A percentile compares a stretch with the other conserved stretches of the same genome.
phyloP scores from a whole-genome alignment of 768 basidiomycete genomes.

The Boletus rubroflammeus region DNA sequence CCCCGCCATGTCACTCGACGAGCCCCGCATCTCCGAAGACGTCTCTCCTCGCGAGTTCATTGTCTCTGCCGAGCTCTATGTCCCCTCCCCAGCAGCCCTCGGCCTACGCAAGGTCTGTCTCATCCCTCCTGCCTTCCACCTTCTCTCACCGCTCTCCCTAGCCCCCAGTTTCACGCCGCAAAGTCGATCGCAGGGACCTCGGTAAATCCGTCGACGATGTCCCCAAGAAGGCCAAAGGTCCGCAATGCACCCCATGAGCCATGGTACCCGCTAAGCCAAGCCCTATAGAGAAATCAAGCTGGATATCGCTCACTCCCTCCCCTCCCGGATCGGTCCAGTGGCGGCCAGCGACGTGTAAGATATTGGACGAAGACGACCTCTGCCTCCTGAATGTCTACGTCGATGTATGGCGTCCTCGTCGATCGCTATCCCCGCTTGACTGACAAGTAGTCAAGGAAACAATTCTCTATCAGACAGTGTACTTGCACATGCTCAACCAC shows the following conservation, averaged over 20 bases:
- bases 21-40: slow-evolving; percentile 7
- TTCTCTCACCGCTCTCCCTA: slow-evolving; percentile 23
- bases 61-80: slow-evolving; percentile 58
- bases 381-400: slow-evolving; percentile 72
- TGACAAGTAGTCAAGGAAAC: slow-evolving; percentile 49
- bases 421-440: neutral
- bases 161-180: slow-evolving; percentile 50
- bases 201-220: slow-evolving; percentile 41
- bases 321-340: slow-evolving; percentile 56
- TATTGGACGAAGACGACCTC: slow-evolving; percentile 62
- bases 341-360: slow-evolving; percentile 68
- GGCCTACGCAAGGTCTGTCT: slow-evolving; percentile 55
- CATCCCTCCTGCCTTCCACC: neutral
- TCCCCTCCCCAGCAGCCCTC: slow-evolving; percentile 49
- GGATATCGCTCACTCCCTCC: slow-evolving; percentile 58
- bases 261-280: neutral
- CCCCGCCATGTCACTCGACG: slow-evolving; percentile 13
- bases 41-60: slow-evolving; percentile 47
- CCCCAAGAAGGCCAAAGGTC: slow-evolving; percentile 60
- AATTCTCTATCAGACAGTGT: slow-evolving; percentile 68
- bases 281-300: slow-evolving; percentile 63
- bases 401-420: slow-evolving; percentile 48
- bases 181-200: slow-evolving; percentile 48
- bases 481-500: slow-evolving; percentile 68
- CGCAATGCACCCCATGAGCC: slow-evolving; percentile 5